Conservation (phyloP, 495 filamentous ascomycete species). For the Talaromyces adpressus region DNA sequence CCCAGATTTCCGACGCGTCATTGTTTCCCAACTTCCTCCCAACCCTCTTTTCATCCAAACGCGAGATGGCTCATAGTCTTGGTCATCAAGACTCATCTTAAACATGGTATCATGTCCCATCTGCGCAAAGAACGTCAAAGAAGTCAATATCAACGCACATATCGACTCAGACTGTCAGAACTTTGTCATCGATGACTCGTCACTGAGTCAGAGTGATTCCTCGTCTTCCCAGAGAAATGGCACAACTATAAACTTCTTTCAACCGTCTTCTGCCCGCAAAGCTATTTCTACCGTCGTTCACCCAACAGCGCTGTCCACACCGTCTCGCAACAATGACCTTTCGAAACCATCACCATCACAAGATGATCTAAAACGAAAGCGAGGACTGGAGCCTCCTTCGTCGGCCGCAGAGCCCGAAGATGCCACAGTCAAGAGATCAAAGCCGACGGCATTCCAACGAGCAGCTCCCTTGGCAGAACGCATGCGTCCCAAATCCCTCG, state of each 20-base stretch:
- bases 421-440: conserved; percentile 49
- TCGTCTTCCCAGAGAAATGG: conserved; percentile 36
- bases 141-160: conserved; percentile 79
- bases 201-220: conserved; percentile 30
- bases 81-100: background rate
- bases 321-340: conserved; percentile 27
- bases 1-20: too few relatives aligned
- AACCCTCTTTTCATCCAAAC: background rate
- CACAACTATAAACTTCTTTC: conserved; percentile 68
- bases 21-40: background rate
- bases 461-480: conserved; percentile 85
- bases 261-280: conserved; percentile 53
- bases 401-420: conserved; percentile 12
- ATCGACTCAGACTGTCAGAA: conserved; percentile 76
- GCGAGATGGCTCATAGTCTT: background rate
- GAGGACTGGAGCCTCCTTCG: conserved; percentile 11
- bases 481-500: conserved; percentile 78
- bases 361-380: conserved; percentile 14
- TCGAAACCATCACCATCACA: conserved; percentile 24
- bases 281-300: conserved; percentile 16
- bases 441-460: conserved; percentile 53
- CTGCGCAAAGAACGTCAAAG: conserved; percentile 69
- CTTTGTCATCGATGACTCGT: conserved; percentile 43
- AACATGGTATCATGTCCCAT: conserved; percentile 81
- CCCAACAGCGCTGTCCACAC: conserved; percentile 1